These are phyloP conservation scores for Aspergillus mulundensis DNA, from an alignment of 495 filamentous ascomycete species.

Conservation along the genomic window DNA sequence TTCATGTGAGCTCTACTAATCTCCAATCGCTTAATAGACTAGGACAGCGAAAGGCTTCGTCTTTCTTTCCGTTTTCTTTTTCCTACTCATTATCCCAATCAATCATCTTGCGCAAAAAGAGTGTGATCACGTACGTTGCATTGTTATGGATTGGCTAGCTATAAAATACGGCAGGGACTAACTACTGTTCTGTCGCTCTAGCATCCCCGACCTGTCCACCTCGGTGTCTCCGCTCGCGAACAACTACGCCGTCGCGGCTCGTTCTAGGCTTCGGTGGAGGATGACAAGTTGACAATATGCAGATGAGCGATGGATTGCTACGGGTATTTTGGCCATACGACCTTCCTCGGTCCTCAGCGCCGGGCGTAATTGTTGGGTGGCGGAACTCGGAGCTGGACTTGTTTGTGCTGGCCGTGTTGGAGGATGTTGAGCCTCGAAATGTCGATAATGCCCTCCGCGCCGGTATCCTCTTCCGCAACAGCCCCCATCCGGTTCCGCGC, in stretches of 20 bases:
- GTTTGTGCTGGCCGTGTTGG: conserved; percentile 82
- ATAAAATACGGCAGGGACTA: background rate
- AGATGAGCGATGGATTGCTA: conserved; percentile 80
- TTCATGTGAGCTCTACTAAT: background rate
- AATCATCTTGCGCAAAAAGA: conserved; percentile 69
- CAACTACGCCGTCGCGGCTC: conserved; percentile 91
- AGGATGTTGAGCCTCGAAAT: conserved; percentile 79
- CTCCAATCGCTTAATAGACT: conserved; percentile 36
- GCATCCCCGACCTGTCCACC: conserved; percentile 79
- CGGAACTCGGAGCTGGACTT: conserved; percentile 87
- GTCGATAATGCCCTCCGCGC: conserved; percentile 85
- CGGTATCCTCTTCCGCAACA: conserved; percentile 77
- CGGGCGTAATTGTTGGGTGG: conserved; percentile 92
- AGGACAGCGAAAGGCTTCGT: conserved; percentile 71
- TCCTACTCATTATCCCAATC: conserved; percentile 68
- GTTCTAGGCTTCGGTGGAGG: conserved; percentile 67
- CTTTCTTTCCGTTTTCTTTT: conserved; percentile 71
- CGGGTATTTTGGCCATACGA: conserved; percentile 98
- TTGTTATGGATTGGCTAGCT: background rate
- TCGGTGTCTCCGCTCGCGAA: conserved; percentile 91
- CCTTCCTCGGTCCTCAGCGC: conserved; percentile 62
- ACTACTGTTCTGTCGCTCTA: conserved; percentile 29
- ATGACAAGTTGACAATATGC: conserved; percentile 90
- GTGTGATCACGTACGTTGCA: conserved; percentile 49
- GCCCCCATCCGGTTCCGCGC: conserved; percentile 72